Conservation (phyloP, 2,329 filamentous ascomycete genomes). For the Trichoderma simmonsii region DNA sequence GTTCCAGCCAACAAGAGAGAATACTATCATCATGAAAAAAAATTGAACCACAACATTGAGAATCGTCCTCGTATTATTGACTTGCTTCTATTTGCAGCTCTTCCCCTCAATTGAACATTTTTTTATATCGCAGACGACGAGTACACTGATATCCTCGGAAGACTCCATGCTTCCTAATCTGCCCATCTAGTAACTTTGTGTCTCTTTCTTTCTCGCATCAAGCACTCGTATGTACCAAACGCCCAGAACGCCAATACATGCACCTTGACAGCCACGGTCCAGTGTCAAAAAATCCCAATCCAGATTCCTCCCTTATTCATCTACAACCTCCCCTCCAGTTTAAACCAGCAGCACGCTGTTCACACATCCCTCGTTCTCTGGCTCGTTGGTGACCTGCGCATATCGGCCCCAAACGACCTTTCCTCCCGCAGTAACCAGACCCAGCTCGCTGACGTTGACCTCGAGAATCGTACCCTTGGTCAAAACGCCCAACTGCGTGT, state of each 20-base stretch:
- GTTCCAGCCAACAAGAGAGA: not conserved
- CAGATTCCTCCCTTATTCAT: not conserved
- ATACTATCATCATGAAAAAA: not conserved
- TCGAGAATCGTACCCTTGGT: conserved; percentile 79
- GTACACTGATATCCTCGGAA: not conserved
- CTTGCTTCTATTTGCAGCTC: not conserved
- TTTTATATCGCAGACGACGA: not conserved
- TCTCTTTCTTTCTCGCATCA: conserved; percentile 15
- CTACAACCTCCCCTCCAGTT: not conserved
- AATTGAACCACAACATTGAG: not conserved
- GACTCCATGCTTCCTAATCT: conserved; percentile 2
- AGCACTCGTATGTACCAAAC: conserved; percentile 22
- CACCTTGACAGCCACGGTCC: conserved; percentile 18
- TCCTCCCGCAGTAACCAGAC: conserved; percentile 83
- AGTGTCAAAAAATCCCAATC: not conserved
- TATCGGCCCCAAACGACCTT: conserved; percentile 93
- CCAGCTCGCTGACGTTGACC: conserved; percentile 90
- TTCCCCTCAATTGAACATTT: not conserved
- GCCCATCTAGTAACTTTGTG: not conserved
- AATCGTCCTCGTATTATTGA: not conserved
- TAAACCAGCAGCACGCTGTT: conserved; percentile 39
- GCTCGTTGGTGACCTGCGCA: conserved; percentile 52
- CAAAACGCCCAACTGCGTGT: conserved; percentile 87
- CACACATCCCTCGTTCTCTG: conserved; percentile 46
- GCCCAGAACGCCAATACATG: conserved; percentile 29